A percentile compares a stretch with the other conserved stretches of the same genome.
These are phyloP conservation scores for Diutina ranongensis DNA, from an alignment of 1,139 yeast genomes.

Conservation along the genomic window DNA sequence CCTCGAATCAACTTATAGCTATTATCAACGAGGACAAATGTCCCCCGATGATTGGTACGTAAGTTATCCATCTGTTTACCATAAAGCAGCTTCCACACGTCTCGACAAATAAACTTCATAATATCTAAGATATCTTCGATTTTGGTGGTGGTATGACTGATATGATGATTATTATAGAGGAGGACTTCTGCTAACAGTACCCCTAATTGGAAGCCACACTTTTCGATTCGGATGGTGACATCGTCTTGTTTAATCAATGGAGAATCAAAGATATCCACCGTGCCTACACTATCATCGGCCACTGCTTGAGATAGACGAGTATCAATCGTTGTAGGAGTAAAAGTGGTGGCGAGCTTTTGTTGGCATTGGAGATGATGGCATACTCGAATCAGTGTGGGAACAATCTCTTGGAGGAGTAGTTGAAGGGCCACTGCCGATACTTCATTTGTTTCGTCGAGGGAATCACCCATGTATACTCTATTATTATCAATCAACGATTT, in stretches of 20 bases:
- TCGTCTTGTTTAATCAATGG: conserved; percentile 33
- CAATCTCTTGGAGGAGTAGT: conserved; percentile 59
- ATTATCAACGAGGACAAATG: conserved; percentile 68
- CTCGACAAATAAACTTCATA: conserved; percentile 87
- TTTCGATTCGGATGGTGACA: conserved; percentile 48
- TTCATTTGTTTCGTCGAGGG: conserved; percentile 15
- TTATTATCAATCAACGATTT: too few relatives aligned
- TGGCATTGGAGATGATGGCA: conserved; percentile 18
- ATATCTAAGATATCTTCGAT: conserved; percentile 60
- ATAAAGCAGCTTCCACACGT: conserved; percentile 73
- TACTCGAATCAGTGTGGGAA: conserved; percentile 58
- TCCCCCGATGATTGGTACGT: conserved; percentile 84
- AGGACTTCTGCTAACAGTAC: conserved; percentile 60
- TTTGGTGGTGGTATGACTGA: conserved; percentile 23
- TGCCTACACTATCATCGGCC: conserved; percentile 28
- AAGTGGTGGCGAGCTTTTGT: conserved; percentile 8
- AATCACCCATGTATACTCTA: not conserved
- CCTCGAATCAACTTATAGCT: conserved; percentile 43
- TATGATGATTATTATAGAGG: conserved; percentile 40
- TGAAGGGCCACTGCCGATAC: conserved; percentile 44
- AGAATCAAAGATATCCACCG: conserved; percentile 27
- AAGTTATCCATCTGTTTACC: conserved; percentile 85
- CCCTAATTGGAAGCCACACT: conserved; percentile 68
- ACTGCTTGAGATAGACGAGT: conserved; percentile 15
- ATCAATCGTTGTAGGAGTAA: conserved; percentile 13